These are phyloP conservation scores for Pestalotiopsis fici DNA, from an alignment of 2,329 filamentous ascomycete species.

Conservation along the genomic window DNA sequence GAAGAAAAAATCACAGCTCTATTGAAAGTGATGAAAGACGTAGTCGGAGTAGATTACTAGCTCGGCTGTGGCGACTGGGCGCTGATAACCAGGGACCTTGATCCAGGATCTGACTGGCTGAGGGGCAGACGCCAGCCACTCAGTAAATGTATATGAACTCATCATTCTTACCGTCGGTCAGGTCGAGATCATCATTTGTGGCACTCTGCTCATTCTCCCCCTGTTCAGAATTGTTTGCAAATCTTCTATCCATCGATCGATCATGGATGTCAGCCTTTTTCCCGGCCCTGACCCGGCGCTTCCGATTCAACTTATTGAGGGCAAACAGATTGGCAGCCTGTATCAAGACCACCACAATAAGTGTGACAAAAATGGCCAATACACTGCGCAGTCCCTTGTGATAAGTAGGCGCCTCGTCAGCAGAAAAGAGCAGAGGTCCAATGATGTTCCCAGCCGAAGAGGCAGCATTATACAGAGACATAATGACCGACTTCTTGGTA, in stretches of 20 bases:
- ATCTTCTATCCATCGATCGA: constrained; percentile 59
- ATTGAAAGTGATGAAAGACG: constrained; percentile 16
- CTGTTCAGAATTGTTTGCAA: constrained; percentile 32
- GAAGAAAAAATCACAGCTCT: constrained; percentile 24
- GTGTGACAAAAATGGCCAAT: constrained; percentile 53
- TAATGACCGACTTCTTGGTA: constrained; percentile 66
- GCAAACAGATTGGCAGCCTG: constrained; percentile 57
- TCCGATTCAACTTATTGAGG: constrained; percentile 58
- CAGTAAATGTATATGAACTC: constrained; percentile 52
- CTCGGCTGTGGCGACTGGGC: too few relatives aligned
- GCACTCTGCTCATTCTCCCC: constrained; percentile 56
- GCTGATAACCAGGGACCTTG: too few relatives aligned
- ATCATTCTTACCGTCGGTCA: constrained; percentile 69
- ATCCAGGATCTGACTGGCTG: too few relatives aligned
- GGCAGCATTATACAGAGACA: constrained; percentile 65
- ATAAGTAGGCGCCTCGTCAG: constrained; percentile 59
- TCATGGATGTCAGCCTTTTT: constrained; percentile 63
- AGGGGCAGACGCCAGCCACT: constrained; percentile 22
- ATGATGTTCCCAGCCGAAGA: constrained; percentile 66
- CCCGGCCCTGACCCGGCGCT: constrained; percentile 56
- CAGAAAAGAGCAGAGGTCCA: constrained; percentile 63
- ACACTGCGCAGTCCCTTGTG: constrained; percentile 57
- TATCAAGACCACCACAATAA: constrained; percentile 52
- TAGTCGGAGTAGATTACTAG: constrained; percentile 9
- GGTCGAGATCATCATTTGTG: constrained; percentile 43